Percentiles rank a stretch among this genome's conserved stretches.
Conservation (phyloP, 176 grass and related monocot genomes). For the Musa troglodytarum region DNA sequence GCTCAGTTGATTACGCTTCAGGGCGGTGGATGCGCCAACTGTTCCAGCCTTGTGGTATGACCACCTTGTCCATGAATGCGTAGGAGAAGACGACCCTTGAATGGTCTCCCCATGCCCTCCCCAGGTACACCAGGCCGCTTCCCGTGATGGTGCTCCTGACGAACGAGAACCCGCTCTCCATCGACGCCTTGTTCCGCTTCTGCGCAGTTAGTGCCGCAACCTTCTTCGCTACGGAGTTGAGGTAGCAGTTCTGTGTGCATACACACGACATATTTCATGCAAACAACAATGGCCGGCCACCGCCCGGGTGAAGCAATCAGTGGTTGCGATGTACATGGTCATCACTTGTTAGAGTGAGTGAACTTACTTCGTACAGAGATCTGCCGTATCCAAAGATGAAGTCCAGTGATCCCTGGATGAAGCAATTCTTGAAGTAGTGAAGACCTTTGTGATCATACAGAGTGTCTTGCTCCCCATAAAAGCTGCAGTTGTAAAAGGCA, state of each 20-base stretch:
- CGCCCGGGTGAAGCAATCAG: neutral
- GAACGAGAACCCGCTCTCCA: slow-evolving; percentile 49
- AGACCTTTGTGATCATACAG: slow-evolving; percentile 55
- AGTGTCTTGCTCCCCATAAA: slow-evolving; percentile 49
- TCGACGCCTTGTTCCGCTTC: slow-evolving; percentile 21
- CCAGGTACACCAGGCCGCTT: slow-evolving; percentile 33
- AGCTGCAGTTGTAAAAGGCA: slow-evolving; percentile 34
- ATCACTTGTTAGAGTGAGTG: neutral
- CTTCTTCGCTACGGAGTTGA: slow-evolving; percentile 28
- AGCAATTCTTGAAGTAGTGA: slow-evolving; percentile 46
- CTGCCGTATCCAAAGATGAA: slow-evolving; percentile 57
- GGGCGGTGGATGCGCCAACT: slow-evolving; percentile 35
- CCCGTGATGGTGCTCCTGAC: slow-evolving; percentile 25
- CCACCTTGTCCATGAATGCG: slow-evolving; percentile 52
- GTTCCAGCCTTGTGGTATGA: slow-evolving; percentile 46
- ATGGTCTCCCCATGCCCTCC: slow-evolving; percentile 45
- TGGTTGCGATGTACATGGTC: too few species aligned
- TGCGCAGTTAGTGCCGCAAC: slow-evolving; percentile 45
- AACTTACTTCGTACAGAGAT: slow-evolving; percentile 41
- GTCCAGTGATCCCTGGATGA: slow-evolving; percentile 34
- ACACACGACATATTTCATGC: neutral
- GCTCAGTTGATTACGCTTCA: slow-evolving; percentile 10
- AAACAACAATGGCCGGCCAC: neutral
- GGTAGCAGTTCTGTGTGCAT: slow-evolving; percentile 20
- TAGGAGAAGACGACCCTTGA: slow-evolving; percentile 36